A percentile compares a stretch with the other conserved stretches of the same genome.
Evolutionary conservation across 495 filamentous ascomycete genomes (phyloP).

Genomic region (Diplogelasinospora grovesii): DNA sequence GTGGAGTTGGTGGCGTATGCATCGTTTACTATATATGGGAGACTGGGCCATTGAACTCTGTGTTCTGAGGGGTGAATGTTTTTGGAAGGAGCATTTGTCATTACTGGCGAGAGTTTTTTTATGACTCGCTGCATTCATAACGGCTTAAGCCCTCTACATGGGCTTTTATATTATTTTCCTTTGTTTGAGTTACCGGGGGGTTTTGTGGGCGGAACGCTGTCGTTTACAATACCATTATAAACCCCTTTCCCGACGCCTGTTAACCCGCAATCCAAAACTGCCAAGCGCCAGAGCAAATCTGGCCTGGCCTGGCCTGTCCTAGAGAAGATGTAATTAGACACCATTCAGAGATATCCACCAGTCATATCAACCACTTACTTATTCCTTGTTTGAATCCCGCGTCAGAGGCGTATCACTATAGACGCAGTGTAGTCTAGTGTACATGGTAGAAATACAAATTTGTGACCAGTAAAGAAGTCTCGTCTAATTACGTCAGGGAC

Average conservation of each 20-base stretch:
- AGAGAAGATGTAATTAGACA: slow-evolving; percentile 26
- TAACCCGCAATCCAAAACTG: too few relatives aligned
- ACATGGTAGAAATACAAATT: too few relatives aligned
- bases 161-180: slow-evolving; percentile 13
- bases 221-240: too few relatives aligned
- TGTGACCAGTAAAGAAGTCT: too few relatives aligned
- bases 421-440: too few relatives aligned
- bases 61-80: slow-evolving; percentile 14
- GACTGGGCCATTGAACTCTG: slow-evolving; percentile 10
- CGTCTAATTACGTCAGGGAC: too few relatives aligned
- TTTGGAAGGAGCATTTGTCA: slow-evolving; percentile 4
- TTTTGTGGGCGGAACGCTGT: too few relatives aligned
- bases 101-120: not conserved
- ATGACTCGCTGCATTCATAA: not conserved
- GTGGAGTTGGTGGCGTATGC: slow-evolving; percentile 35
- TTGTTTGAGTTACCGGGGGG: too few relatives aligned
- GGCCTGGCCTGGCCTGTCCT: slow-evolving; percentile 4
- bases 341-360: slow-evolving; percentile 10
- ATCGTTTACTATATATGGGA: slow-evolving; percentile 31
- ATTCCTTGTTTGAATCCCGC: too few relatives aligned
- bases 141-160: not conserved
- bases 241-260: too few relatives aligned
- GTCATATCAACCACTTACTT: not conserved
- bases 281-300: too few relatives aligned
- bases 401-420: too few relatives aligned